Evolutionary conservation across 2,329 filamentous ascomycete genomes (phyloP).

Genomic region (Trichoderma lentiforme): DNA sequence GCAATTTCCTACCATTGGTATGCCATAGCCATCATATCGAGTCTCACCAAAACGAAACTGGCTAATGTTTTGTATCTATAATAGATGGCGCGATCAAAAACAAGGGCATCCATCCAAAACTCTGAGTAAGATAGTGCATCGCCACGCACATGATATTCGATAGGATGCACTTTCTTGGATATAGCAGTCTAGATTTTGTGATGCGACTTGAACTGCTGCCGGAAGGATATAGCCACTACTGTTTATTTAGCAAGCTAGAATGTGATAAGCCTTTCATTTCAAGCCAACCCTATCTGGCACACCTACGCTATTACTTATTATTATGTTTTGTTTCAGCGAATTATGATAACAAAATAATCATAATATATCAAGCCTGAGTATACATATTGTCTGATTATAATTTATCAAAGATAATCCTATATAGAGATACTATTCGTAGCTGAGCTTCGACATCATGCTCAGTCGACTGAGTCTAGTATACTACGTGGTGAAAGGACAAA

Average conservation of each 20-base stretch:
- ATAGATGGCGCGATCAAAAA: background rate
- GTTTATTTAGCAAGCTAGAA: background rate
- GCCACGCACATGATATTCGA: background rate
- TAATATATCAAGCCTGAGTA: background rate
- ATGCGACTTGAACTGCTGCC: background rate
- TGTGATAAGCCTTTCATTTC: background rate
- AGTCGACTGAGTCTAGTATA: background rate
- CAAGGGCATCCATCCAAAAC: background rate
- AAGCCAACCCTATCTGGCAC: background rate
- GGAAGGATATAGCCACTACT: background rate
- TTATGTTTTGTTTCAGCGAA: background rate
- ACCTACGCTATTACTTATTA: background rate
- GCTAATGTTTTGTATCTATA: background rate
- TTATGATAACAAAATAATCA: background rate
- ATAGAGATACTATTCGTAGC: background rate
- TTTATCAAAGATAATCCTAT: background rate
- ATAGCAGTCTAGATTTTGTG: background rate
- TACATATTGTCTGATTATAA: background rate
- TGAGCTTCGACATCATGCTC: background rate
- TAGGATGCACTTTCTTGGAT: background rate
- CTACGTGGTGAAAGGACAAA: background rate
- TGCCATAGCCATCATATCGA: background rate
- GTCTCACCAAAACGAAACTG: background rate
- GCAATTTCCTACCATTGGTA: background rate
- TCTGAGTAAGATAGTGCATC: background rate